Percentiles rank a stretch among this genome's conserved stretches.
Evolutionary conservation across 2,329 filamentous ascomycete species (phyloP).

Genomic region (Fusarium lateritium): DNA sequence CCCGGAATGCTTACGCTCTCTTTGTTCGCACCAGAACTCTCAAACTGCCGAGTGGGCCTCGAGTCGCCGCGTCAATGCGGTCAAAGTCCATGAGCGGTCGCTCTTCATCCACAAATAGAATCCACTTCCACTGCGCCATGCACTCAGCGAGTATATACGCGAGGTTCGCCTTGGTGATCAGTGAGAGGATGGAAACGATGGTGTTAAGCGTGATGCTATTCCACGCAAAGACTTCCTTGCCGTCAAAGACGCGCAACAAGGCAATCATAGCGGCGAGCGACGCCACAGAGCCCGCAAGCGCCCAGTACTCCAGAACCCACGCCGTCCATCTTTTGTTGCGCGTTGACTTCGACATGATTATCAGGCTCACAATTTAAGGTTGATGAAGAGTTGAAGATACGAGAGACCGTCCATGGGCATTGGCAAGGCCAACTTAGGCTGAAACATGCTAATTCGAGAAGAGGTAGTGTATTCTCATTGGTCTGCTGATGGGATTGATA

Average conservation of each 20-base stretch:
- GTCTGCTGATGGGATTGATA: no score
- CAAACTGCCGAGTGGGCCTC: conserved; percentile 32
- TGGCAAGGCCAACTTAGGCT: neutral
- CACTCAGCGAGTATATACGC: conserved; percentile 25
- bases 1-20: conserved; percentile 21
- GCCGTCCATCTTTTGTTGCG: conserved; percentile 9
- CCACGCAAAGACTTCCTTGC: conserved; percentile 28
- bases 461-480: no score
- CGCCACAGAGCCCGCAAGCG: conserved; percentile 7
- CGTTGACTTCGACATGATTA: neutral
- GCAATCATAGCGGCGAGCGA: conserved; percentile 21
- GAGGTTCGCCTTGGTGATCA: conserved; percentile 25
- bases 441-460: no score
- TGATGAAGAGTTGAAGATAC: neutral
- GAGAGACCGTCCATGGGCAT: neutral
- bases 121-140: conserved; percentile 44
- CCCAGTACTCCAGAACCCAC: conserved; percentile 21
- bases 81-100: conserved; percentile 41
- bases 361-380: neutral
- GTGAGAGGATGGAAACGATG: conserved; percentile 33
- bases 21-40: conserved; percentile 10
- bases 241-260: conserved; percentile 16
- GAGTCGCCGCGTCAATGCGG: conserved; percentile 32
- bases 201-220: conserved; percentile 39
- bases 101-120: conserved; percentile 18